phyloP scores from a whole-genome alignment of 176 grass and related monocot genomes.

The Cenchrus fungigraminus region DNA sequence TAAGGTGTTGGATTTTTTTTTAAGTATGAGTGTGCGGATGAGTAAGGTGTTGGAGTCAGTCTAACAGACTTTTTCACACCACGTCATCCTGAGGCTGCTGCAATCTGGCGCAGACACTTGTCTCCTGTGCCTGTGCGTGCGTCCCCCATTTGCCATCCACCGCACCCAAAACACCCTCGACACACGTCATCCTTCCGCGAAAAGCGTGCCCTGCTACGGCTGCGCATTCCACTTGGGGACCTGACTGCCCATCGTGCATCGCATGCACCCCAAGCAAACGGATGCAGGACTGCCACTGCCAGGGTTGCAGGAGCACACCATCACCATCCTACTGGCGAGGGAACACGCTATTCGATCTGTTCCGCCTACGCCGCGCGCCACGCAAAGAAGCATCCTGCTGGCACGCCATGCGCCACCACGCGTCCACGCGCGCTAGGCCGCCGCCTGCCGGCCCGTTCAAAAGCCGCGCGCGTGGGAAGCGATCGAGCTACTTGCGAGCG shows the following conservation, averaged over 20 bases:
- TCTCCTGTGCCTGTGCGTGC: too few relatives aligned
- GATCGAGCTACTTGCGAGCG: not conserved
- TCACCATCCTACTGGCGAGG: not conserved
- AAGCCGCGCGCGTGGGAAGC: not conserved
- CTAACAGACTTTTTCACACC: too few relatives aligned
- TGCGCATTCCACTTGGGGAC: not conserved
- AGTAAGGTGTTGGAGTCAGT: too few relatives aligned
- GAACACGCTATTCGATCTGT: conserved; percentile 3
- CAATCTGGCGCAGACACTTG: not conserved
- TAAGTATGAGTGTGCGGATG: too few relatives aligned
- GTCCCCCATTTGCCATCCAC: not conserved
- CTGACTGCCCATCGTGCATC: not conserved
- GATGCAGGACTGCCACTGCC: not conserved
- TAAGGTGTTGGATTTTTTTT: too few relatives aligned
- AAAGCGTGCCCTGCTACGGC: not conserved
- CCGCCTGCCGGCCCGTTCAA: not conserved
- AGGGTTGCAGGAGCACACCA: not conserved
- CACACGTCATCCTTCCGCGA: not conserved
- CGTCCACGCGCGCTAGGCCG: not conserved
- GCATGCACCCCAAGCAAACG: not conserved
- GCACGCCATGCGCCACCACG: not conserved
- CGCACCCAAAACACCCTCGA: too few relatives aligned
- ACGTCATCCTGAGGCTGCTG: not conserved
- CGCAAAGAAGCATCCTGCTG: conserved; percentile 45
- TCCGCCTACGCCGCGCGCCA: conserved; percentile 17